phyloP scores from a whole-genome alignment of 352 stramenopile species.

The Vaucheria bursata region DNA sequence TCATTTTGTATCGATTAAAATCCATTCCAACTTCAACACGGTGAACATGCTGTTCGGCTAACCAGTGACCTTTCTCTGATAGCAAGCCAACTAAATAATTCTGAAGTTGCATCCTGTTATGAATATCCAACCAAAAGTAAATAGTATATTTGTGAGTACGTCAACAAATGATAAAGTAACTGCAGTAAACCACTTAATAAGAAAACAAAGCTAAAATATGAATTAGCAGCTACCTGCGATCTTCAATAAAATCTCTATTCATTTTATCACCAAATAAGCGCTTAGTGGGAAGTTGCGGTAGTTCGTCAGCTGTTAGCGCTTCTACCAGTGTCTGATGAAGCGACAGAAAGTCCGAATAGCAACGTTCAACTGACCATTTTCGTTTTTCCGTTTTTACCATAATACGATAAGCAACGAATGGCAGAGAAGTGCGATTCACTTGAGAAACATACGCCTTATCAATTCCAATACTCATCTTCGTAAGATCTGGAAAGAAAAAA shows the following conservation, averaged over 20 bases:
- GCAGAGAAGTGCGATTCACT: not conserved
- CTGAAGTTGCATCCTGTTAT: conserved; percentile 31
- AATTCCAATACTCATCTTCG: conserved; percentile 32
- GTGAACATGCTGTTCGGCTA: conserved; percentile 16
- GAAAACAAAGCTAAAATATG: not conserved
- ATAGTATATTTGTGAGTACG: not conserved
- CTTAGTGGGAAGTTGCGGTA: conserved; percentile 25
- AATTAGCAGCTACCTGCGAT: conserved; percentile 15
- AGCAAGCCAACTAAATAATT: conserved; percentile 37
- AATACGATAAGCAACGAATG: conserved; percentile 37
- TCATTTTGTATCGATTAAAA: conserved; percentile 28
- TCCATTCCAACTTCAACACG: conserved; percentile 33
- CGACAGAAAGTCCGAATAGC: conserved; percentile 39
- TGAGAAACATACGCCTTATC: conserved; percentile 34
- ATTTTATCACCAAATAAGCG: conserved; percentile 36
- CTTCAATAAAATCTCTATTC: conserved; percentile 41
- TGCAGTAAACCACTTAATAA: not conserved
- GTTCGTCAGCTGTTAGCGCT: conserved; percentile 2
- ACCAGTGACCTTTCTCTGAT: conserved; percentile 25
- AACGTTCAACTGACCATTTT: conserved; percentile 36
- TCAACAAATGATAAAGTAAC: not conserved
- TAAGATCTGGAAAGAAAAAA: conserved; percentile 11
- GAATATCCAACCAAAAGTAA: not conserved
- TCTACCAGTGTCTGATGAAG: conserved; percentile 15
- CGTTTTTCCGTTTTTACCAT: conserved; percentile 27